These are phyloP conservation scores for Nemania bipapillata DNA, from an alignment of 2,329 filamentous ascomycete genomes.

Conservation along the genomic window DNA sequence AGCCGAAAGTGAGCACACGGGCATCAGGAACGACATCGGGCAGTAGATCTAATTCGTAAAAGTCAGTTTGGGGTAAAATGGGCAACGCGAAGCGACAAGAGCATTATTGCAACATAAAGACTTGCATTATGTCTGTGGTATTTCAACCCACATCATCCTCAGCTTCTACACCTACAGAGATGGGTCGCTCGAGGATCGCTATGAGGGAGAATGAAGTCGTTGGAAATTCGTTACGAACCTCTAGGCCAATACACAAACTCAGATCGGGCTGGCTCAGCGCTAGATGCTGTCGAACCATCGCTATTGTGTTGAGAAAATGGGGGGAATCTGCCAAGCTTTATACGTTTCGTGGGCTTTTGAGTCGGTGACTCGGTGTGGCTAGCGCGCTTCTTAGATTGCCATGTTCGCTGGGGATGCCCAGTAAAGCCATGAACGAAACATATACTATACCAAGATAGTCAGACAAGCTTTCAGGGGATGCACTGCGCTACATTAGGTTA, in stretches of 20 bases:
- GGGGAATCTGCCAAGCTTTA: too few relatives aligned
- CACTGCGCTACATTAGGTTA: background rate
- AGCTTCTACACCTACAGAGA: background rate
- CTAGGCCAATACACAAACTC: conserved; percentile 23
- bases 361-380: background rate
- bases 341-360: background rate
- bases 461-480: background rate
- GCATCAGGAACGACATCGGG: conserved; percentile 23
- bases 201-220: background rate
- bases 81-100: too few relatives aligned
- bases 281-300: background rate
- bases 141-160: background rate
- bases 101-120: too few relatives aligned
- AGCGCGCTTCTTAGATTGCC: conserved; percentile 24
- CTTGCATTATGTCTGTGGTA: too few relatives aligned
- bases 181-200: background rate
- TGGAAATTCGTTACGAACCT: conserved; percentile 14
- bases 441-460: conserved; percentile 14
- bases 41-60: conserved; percentile 17
- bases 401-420: conserved; percentile 30
- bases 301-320: background rate
- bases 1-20: conserved; percentile 31
- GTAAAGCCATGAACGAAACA: conserved; percentile 36
- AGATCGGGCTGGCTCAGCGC: background rate
- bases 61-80: background rate